Conservation (phyloP, 2,329 filamentous ascomycete species). For the Zymoseptoria brevis region DNA sequence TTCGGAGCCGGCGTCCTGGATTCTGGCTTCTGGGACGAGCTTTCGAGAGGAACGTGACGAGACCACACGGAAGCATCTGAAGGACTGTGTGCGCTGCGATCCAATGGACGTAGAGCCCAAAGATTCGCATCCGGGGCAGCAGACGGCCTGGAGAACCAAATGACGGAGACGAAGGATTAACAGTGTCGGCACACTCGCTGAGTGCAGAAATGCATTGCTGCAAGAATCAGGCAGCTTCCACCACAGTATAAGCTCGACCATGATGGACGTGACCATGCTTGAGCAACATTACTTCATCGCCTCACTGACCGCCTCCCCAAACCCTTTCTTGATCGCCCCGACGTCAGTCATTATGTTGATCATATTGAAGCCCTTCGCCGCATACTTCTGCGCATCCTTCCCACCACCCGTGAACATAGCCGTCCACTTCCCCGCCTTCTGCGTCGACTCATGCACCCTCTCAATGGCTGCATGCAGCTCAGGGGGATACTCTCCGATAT, state of each 20-base stretch:
- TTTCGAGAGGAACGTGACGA: background rate
- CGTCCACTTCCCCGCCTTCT: constrained; percentile 45
- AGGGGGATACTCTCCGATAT: constrained; percentile 37
- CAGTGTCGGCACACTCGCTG: background rate
- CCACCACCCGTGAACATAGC: constrained; percentile 49
- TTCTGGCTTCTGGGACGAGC: constrained; percentile 10
- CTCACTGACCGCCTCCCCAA: constrained; percentile 21
- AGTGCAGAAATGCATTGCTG: background rate
- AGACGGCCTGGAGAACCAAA: background rate
- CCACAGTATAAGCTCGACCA: background rate
- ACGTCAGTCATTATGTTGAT: constrained; percentile 33
- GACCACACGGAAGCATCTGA: background rate
- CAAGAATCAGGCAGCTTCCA: background rate
- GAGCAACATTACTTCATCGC: constrained; percentile 11
- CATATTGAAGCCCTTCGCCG: constrained; percentile 49
- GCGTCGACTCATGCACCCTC: constrained; percentile 44
- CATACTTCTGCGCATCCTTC: constrained; percentile 45
- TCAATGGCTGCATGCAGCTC: constrained; percentile 47
- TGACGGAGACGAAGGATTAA: background rate
- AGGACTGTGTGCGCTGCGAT: background rate
- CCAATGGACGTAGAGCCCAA: no score
- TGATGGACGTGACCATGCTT: background rate
- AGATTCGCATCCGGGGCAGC: no score
- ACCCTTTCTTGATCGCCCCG: constrained; percentile 22
- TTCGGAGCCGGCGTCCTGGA: constrained; percentile 15